These are phyloP conservation scores for Botryotinia convoluta DNA, from an alignment of 2,329 filamentous ascomycete genomes.

Conservation along the genomic window DNA sequence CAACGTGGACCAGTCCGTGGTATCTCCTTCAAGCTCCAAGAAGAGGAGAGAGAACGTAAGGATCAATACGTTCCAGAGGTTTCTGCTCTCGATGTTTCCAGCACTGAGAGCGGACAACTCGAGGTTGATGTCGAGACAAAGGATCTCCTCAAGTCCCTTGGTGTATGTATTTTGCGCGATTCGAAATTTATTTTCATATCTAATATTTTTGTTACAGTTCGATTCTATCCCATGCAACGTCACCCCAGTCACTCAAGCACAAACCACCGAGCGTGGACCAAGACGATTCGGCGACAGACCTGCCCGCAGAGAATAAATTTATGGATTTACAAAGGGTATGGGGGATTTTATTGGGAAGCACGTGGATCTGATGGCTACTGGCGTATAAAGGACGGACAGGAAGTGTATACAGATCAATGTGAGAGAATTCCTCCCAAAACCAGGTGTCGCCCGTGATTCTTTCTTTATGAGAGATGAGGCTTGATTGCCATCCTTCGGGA, in stretches of 20 bases:
- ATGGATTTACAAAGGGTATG: constrained; percentile 25
- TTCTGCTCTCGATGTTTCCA: constrained; percentile 96
- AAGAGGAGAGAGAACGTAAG: constrained; percentile 99
- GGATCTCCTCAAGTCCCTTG: constrained; percentile 97
- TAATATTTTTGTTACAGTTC: constrained; percentile 62
- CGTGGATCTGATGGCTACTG: constrained; percentile 35
- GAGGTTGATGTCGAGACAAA: constrained; percentile 98
- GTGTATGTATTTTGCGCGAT: constrained; percentile 64
- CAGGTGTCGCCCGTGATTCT: constrained; percentile 88
- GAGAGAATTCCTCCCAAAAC: constrained; percentile 54
- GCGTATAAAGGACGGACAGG: constrained; percentile 36
- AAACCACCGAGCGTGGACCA: constrained; percentile 71
- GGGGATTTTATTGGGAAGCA: constrained; percentile 28
- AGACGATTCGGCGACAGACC: constrained; percentile 72
- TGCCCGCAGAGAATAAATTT: constrained; percentile 44
- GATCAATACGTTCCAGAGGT: constrained; percentile 99
- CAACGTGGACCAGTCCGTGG: constrained; percentile 98
- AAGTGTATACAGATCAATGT: constrained; percentile 53
- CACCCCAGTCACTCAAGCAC: constrained; percentile 83
- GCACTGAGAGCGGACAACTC: constrained; percentile 91
- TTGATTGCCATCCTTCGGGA: constrained; percentile 74
- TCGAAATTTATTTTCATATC: not conserved
- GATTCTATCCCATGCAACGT: constrained; percentile 97
- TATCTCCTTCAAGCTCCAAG: constrained; percentile 99
- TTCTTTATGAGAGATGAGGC: constrained; percentile 64